A percentile compares a stretch with the other conserved stretches of the same genome.
phyloP scores from a whole-genome alignment of 345 rosid species.

The Reutealis trisperma region DNA sequence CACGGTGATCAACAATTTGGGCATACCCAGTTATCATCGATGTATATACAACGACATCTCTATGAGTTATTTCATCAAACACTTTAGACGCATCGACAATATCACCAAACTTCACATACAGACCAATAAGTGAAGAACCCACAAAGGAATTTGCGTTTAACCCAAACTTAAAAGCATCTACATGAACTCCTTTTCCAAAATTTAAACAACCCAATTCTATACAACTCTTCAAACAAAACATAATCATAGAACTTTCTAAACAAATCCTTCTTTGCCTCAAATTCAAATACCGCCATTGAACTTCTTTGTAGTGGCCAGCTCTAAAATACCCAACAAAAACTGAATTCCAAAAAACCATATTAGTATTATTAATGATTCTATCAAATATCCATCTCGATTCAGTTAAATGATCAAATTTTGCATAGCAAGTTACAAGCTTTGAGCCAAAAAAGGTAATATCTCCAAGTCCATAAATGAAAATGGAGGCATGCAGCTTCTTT shows the following conservation, averaged over 20 bases:
- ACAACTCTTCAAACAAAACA: slow-evolving; percentile 31
- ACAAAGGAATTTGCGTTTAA: slow-evolving; percentile 20
- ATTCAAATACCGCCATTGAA: slow-evolving; percentile 29
- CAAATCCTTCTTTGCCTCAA: slow-evolving; percentile 26
- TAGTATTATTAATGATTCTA: slow-evolving; percentile 10
- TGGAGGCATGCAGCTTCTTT: slow-evolving; percentile 35
- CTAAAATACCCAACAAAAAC: slow-evolving; percentile 28
- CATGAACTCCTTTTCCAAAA: slow-evolving; percentile 37
- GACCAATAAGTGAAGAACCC: slow-evolving; percentile 31
- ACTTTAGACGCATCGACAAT: slow-evolving; percentile 31
- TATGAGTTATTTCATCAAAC: slow-evolving; percentile 31
- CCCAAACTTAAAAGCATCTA: slow-evolving; percentile 33
- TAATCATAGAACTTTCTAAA: slow-evolving; percentile 21
- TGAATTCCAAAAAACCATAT: slow-evolving; percentile 28
- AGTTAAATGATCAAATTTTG: slow-evolving; percentile 20
- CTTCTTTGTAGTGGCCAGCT: slow-evolving; percentile 25
- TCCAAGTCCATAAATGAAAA: slow-evolving; percentile 22
- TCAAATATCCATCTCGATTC: slow-evolving; percentile 33
- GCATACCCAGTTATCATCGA: slow-evolving; percentile 32
- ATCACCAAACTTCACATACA: slow-evolving; percentile 24
- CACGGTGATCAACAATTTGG: slow-evolving; percentile 13
- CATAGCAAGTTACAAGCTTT: slow-evolving; percentile 28
- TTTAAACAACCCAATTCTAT: slow-evolving; percentile 21
- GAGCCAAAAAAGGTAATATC: slow-evolving; percentile 14
- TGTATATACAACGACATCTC: slow-evolving; percentile 37